Percentiles rank a stretch among this genome's conserved stretches.
These are phyloP conservation scores for Suillus brevipes DNA, from an alignment of 768 basidiomycete genomes.

Conservation along the genomic window DNA sequence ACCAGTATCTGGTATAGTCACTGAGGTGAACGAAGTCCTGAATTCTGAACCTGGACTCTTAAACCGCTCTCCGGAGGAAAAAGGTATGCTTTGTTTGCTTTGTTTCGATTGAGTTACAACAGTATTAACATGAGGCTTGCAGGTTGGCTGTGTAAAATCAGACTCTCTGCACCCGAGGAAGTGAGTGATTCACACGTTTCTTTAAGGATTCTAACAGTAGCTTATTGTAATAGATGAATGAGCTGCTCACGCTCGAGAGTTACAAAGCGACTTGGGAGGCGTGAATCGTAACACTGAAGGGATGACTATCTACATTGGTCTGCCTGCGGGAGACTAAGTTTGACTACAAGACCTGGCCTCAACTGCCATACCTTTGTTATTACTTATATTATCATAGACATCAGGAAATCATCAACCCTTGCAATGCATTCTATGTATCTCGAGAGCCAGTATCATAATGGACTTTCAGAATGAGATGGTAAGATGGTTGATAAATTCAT, in stretches of 20 bases:
- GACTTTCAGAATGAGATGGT: conserved; percentile 3
- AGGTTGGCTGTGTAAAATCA: conserved; percentile 98
- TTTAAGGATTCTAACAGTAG: conserved; percentile 1
- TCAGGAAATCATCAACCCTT: not conserved
- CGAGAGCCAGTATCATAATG: not conserved
- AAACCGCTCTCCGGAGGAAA: conserved; percentile 83
- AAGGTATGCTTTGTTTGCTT: conserved; percentile 56
- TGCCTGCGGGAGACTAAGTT: not conserved
- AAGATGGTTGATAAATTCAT: conserved; percentile 17
- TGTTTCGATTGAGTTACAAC: not conserved
- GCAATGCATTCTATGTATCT: conserved; percentile 3
- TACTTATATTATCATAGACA: conserved; percentile 8
- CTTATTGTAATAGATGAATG: conserved; percentile 52
- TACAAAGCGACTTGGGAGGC: conserved; percentile 65
- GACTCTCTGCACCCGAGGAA: conserved; percentile 74
- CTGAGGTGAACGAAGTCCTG: conserved; percentile 76
- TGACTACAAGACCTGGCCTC: conserved; percentile 20
- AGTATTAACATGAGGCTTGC: not conserved
- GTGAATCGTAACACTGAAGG: conserved; percentile 18
- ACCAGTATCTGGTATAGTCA: conserved; percentile 83
- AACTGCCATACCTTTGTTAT: conserved; percentile 21
- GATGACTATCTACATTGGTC: not conserved
- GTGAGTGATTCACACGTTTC: conserved; percentile 39
- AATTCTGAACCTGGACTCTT: conserved; percentile 71
- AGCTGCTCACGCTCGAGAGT: conserved; percentile 70